Base-by-base conservation (phyloP, 768 basidiomycete species). In the Tylopilus sp. region DNA sequence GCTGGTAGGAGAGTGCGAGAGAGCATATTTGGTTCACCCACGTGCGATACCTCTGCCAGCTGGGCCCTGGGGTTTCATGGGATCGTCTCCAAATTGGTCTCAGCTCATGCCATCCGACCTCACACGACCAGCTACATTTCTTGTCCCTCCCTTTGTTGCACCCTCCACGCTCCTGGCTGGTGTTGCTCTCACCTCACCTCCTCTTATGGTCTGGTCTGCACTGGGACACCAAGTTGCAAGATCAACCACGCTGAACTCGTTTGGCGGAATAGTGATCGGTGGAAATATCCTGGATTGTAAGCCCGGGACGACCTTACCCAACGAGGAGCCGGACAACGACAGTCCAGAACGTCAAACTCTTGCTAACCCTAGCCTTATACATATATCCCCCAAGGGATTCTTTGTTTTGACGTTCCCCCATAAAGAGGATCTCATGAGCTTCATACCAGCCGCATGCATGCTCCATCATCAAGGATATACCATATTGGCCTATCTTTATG, bases 131-230 rank as follows among this genome's bases (percentile, higher is more conserved):
- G 82, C 79, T 3, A 63, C 71, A 4, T 82, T 79, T 64, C 70
- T 89, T 3, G 61, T 81, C 3, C 87, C 87, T 16, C 87, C 87
- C 3, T 82, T 88, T 55, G 70, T 84, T 7, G 57, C 80, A 28
- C 78, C 78, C 11, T 45, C 60, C 1, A 37, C 22, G 30, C 62
- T 70, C 24, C 49, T 75, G 16, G 53, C 50, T 7, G 16, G 28
- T 3, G 40, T 71, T 12, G 62, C 62, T 11, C 56, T 59, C 40
- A 25, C 57, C 17, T 49, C 57, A 22, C 38, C 54, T 17, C 34
- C 56, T 47, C 19, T 61, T 58, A 29, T 56, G 64, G 42, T 68
- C 60, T 68, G 68, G 69, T 14, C 66, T 29, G 36, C 47, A 22
- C 36, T 65, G 42, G 57, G 66, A 34, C 46, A 47, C 26, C 22